Evolutionary conservation across 1,284 basidiomycete species (phyloP).

Genomic region (Sanghuangporus baumii): DNA sequence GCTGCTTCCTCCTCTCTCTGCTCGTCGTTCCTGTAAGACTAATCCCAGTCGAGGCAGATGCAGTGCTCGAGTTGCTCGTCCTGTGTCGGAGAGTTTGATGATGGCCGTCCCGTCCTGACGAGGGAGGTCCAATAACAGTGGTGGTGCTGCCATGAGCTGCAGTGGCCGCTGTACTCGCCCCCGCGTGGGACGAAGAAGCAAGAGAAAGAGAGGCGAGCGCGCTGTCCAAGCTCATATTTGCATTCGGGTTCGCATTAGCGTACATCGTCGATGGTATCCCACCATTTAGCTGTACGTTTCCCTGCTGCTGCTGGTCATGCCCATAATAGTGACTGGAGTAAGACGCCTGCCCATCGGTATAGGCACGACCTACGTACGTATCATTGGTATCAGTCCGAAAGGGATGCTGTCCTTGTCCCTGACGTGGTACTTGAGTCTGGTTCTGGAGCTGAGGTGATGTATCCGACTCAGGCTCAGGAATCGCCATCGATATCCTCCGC

Average conservation of each 20-base stretch:
- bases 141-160: not conserved
- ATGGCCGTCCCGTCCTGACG: not conserved
- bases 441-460: not conserved
- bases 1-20: slow-evolving; percentile 14
- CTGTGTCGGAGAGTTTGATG: slow-evolving; percentile 11
- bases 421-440: not conserved
- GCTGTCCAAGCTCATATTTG: slow-evolving; percentile 9
- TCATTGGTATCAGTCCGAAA: not conserved
- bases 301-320: not conserved
- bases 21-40: slow-evolving; percentile 12
- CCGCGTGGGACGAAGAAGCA: not conserved
- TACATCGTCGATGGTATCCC: not conserved
- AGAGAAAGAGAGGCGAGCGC: slow-evolving; percentile 3
- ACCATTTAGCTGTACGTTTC: not conserved
- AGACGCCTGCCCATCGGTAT: not conserved
- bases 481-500: slow-evolving; percentile 12
- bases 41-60: slow-evolving; percentile 12
- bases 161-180: not conserved
- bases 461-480: slow-evolving; percentile 10
- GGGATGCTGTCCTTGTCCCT: not conserved
- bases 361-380: not conserved
- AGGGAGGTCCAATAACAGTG: no score
- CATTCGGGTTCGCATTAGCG: not conserved
- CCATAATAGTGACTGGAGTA: not conserved
- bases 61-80: slow-evolving; percentile 5